Conservation (phyloP, 2,329 filamentous ascomycete species). For the Phialocephala subalpina region DNA sequence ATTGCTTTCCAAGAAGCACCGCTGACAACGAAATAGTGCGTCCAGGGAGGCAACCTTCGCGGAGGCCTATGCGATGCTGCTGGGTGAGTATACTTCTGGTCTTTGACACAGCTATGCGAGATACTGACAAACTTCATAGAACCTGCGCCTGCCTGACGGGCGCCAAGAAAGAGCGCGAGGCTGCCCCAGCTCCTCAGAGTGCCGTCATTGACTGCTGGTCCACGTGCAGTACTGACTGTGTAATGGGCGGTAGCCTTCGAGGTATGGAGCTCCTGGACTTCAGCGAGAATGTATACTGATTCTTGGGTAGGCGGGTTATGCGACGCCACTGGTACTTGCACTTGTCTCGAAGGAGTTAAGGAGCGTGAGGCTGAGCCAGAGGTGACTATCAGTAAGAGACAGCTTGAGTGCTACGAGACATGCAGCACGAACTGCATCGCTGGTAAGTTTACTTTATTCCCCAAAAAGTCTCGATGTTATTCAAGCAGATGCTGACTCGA, state of each 20-base stretch:
- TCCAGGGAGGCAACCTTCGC: conserved; percentile 4
- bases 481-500: no score
- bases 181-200: conserved; percentile 5
- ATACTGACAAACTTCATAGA: background rate
- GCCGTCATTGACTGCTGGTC: background rate
- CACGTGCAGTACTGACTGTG: background rate
- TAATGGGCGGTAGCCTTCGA: conserved; percentile 8
- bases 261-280: background rate
- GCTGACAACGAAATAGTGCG: no score
- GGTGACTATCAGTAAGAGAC: background rate
- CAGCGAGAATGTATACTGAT: no score
- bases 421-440: conserved; percentile 2
- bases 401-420: conserved; percentile 1
- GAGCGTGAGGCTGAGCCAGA: background rate
- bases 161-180: background rate
- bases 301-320: conserved; percentile 1
- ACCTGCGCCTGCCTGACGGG: conserved; percentile 15
- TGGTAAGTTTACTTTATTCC: background rate
- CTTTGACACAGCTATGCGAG: no score
- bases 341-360: conserved; percentile 7
- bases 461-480: no score
- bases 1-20: no score
- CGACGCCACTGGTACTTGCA: conserved; percentile 10
- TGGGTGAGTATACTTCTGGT: background rate
- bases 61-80: conserved; percentile 14